Evolutionary conservation across 2,329 filamentous ascomycete species (phyloP).

Genomic region (Diaporthe sp.): DNA sequence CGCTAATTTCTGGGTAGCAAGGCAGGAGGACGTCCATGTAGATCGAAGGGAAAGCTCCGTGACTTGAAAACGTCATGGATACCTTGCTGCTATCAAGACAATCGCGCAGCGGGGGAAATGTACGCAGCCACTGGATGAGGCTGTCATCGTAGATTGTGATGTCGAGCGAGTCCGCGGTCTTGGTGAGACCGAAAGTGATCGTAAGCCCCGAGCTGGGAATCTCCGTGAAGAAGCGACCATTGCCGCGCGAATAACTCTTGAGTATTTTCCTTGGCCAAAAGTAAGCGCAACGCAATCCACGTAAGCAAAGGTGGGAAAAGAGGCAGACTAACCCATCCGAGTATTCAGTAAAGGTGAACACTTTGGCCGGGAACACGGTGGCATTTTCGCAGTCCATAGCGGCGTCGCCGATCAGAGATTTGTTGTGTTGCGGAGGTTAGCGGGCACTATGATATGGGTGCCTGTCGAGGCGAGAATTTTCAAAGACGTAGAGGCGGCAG

Average conservation of each 20-base stretch:
- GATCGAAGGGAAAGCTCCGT: not conserved
- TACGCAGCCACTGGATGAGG: not conserved
- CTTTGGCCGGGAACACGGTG: too few relatives aligned
- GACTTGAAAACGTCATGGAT: too few relatives aligned
- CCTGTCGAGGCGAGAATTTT: too few relatives aligned
- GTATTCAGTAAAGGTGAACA: too few relatives aligned
- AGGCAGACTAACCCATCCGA: too few relatives aligned
- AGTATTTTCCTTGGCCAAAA: not conserved
- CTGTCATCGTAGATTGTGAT: not conserved
- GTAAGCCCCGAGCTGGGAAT: not conserved
- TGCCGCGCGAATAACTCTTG: not conserved
- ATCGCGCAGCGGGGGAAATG: not conserved
- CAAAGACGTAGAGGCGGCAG: too few relatives aligned
- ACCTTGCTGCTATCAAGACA: not conserved
- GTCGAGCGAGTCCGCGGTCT: not conserved
- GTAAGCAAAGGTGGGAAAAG: too few relatives aligned
- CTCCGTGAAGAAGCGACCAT: not conserved
- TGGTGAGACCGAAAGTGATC: not conserved
- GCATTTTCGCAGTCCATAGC: too few relatives aligned
- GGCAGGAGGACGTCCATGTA: not conserved
- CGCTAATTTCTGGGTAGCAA: not conserved
- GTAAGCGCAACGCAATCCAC: too few relatives aligned
- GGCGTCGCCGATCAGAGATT: too few relatives aligned
- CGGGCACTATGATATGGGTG: too few relatives aligned
- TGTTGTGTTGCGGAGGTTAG: too few relatives aligned